Conservation (phyloP, 2,329 filamentous ascomycete species). For the Colletotrichum sp. region DNA sequence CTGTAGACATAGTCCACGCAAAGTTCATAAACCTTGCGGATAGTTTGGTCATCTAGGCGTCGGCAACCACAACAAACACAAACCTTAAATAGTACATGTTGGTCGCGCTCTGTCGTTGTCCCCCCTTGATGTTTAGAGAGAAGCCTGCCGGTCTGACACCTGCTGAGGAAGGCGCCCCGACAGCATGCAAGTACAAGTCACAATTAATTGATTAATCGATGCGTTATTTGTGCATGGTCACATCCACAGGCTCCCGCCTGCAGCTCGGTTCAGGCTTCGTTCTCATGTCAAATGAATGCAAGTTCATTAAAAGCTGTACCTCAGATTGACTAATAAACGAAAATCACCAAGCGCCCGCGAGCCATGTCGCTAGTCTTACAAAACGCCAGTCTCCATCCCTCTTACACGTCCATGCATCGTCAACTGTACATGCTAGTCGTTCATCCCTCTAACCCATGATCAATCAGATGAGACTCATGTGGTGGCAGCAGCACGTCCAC, state of each 20-base stretch:
- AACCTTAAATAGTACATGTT: not conserved
- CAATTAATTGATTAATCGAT: not conserved
- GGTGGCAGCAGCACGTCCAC: constrained; percentile 38
- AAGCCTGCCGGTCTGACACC: not conserved
- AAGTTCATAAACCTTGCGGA: rapidly evolving
- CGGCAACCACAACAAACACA: not conserved
- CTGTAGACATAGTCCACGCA: not conserved
- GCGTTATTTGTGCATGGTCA: not conserved
- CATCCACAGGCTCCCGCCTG: not conserved
- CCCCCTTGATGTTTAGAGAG: not conserved
- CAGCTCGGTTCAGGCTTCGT: not conserved
- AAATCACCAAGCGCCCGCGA: not conserved
- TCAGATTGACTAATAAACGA: not conserved
- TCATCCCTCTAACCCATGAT: rapidly evolving
- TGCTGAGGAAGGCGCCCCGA: not conserved
- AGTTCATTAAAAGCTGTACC: not conserved
- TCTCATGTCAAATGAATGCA: not conserved
- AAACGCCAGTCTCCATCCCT: not conserved
- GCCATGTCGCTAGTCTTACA: constrained; percentile 10
- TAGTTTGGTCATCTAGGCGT: not conserved
- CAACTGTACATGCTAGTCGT: not conserved
- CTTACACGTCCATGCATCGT: not conserved
- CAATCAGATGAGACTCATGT: constrained; percentile 27
- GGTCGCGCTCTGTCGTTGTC: not conserved
- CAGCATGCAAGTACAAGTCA: not conserved